These are phyloP conservation scores for Rhodotorula diobovata DNA, from an alignment of 768 basidiomycete genomes.

Conservation along the genomic window DNA sequence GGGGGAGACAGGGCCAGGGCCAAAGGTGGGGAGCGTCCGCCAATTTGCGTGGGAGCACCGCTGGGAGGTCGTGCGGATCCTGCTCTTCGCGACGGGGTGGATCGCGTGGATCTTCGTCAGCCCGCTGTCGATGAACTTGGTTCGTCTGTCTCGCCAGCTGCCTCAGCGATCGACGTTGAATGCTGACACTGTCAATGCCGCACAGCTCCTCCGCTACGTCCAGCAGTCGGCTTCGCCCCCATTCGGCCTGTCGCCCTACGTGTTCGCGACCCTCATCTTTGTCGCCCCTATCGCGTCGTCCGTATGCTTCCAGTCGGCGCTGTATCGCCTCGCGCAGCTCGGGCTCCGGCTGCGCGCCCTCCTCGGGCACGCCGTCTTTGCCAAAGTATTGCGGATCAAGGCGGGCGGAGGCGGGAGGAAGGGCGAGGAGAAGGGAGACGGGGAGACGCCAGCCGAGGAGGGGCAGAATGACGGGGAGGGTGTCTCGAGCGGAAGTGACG, in stretches of 20 bases:
- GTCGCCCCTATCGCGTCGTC: constrained; percentile 21
- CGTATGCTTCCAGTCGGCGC: constrained; percentile 27
- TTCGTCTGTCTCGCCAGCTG: neutral
- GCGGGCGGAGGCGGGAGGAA: constrained; percentile 25
- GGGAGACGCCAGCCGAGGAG: too few relatives aligned
- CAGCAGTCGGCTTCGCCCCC: constrained; percentile 17
- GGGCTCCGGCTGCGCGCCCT: constrained; percentile 17
- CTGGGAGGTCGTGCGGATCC: constrained; percentile 2
- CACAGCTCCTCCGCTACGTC: constrained; percentile 33
- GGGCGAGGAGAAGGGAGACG: neutral
- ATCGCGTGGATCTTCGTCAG: constrained; percentile 30
- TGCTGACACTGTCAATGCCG: too few relatives aligned
- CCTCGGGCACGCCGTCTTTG: constrained; percentile 15
- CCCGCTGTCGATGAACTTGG: constrained; percentile 34
- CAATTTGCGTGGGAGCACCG: constrained; percentile 18
- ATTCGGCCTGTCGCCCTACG: constrained; percentile 22
- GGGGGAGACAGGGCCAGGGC: neutral
- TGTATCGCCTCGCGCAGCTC: constrained; percentile 27
- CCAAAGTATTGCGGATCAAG: constrained; percentile 26
- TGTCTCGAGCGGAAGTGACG: neutral
- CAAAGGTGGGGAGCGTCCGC: neutral
- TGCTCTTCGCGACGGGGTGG: constrained; percentile 25
- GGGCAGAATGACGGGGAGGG: too few relatives aligned
- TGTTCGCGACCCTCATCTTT: constrained; percentile 30
- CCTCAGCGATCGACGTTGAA: neutral